A percentile compares a stretch with the other conserved stretches of the same genome.
Conservation (phyloP, 2,329 filamentous ascomycete species). For the Aspergillus terreus region DNA sequence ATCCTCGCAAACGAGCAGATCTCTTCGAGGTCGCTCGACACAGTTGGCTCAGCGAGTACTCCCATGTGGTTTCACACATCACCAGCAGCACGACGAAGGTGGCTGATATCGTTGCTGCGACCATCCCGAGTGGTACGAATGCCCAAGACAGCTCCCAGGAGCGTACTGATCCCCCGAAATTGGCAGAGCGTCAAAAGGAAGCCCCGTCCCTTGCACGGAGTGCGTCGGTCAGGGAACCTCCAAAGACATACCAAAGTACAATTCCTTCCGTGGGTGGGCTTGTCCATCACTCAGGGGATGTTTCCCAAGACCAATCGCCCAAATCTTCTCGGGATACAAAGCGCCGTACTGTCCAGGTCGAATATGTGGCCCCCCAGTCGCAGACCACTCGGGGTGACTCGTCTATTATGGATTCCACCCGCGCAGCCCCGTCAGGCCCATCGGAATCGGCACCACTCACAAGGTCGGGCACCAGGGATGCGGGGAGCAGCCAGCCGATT, state of each 20-base stretch:
- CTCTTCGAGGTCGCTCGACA: constrained; percentile 96
- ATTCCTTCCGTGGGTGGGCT: constrained; percentile 56
- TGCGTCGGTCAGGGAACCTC: constrained; percentile 83
- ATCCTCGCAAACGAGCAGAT: constrained; percentile 90
- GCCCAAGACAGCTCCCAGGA: neutral
- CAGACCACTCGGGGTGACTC: constrained; percentile 71
- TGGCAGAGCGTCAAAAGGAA: constrained; percentile 51
- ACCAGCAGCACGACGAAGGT: constrained; percentile 90
- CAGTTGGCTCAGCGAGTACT: constrained; percentile 96
- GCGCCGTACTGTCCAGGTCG: constrained; percentile 90
- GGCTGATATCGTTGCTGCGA: constrained; percentile 77
- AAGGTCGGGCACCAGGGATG: constrained; percentile 13
- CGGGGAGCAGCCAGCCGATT: constrained; percentile 5
- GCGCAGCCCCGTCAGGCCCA: constrained; percentile 15
- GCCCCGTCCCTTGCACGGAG: constrained; percentile 70
- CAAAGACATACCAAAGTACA: constrained; percentile 59
- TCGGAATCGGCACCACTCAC: constrained; percentile 45
- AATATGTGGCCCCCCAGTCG: constrained; percentile 90
- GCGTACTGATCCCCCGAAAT: constrained; percentile 4
- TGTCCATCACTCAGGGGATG: constrained; percentile 68
- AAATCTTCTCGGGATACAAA: constrained; percentile 76
- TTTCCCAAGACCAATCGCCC: constrained; percentile 64
- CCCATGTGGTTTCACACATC: constrained; percentile 94
- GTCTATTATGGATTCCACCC: constrained; percentile 6
- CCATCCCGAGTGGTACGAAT: constrained; percentile 57